Evolutionary conservation across 2,329 filamentous ascomycete species (phyloP).

Genomic region (Hymenoscyphus occultus): DNA sequence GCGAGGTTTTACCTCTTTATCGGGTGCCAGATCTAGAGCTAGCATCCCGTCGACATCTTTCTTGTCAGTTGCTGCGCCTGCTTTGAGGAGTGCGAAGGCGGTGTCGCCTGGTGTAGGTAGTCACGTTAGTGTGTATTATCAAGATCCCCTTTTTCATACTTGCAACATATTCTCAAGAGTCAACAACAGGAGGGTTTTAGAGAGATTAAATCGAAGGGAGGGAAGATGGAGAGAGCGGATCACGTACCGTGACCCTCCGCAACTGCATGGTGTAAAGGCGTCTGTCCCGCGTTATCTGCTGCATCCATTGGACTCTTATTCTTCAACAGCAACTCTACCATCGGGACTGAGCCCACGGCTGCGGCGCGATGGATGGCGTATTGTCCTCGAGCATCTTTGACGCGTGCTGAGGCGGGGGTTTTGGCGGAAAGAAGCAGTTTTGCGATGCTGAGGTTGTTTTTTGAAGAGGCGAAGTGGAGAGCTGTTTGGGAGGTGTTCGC

Average conservation of each 20-base stretch:
- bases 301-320: constrained; percentile 79
- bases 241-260: constrained; percentile 67
- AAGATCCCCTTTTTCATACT: too few species aligned
- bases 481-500: constrained; percentile 61
- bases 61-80: constrained; percentile 79
- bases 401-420: constrained; percentile 67
- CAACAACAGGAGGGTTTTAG: too few species aligned
- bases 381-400: constrained; percentile 85
- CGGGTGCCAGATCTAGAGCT: constrained; percentile 80
- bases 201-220: too few species aligned
- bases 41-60: constrained; percentile 67
- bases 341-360: constrained; percentile 83
- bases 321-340: constrained; percentile 75
- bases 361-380: constrained; percentile 89
- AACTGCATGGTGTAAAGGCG: constrained; percentile 83
- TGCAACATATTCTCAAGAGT: too few species aligned
- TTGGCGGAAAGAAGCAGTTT: constrained; percentile 72
- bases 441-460: constrained; percentile 79
- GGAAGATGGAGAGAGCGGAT: neutral
- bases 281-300: constrained; percentile 77
- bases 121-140: too few species aligned
- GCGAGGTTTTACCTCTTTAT: constrained; percentile 64
- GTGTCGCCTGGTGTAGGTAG: constrained; percentile 58
- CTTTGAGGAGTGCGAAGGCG: constrained; percentile 77
- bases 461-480: constrained; percentile 88